Conservation (phyloP, 176 grass and related monocot species). For the Avena sativa region DNA sequence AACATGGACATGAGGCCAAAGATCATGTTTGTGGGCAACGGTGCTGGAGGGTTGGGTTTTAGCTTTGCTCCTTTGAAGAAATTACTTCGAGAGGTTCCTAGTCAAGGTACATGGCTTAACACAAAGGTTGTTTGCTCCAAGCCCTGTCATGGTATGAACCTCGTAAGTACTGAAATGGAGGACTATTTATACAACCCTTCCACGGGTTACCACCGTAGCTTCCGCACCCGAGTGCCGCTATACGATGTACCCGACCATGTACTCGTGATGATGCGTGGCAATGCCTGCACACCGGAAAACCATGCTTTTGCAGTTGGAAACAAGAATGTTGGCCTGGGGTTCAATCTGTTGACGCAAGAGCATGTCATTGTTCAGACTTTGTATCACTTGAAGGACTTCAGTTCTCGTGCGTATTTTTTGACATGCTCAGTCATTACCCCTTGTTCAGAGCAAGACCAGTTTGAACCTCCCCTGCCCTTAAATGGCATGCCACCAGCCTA, state of each 20-base stretch:
- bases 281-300: background rate
- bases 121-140: conserved; percentile 1
- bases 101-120: background rate
- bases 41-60: background rate
- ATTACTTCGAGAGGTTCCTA: background rate
- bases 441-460: background rate
- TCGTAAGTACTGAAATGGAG: background rate
- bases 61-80: background rate
- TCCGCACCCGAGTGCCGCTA: background rate
- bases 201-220: background rate
- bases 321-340: background rate
- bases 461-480: background rate
- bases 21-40: background rate
- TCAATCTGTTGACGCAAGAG: background rate
- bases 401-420: background rate
- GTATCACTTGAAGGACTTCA: background rate
- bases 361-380: background rate
- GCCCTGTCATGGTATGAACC: conserved; percentile 4
- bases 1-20: background rate
- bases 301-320: background rate
- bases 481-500: background rate
- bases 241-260: background rate
- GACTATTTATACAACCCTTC: background rate
- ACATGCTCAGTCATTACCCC: background rate
- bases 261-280: background rate